Base-by-base conservation (phyloP, 805 yeast genomes). In the Pichia membranifaciens region DNA sequence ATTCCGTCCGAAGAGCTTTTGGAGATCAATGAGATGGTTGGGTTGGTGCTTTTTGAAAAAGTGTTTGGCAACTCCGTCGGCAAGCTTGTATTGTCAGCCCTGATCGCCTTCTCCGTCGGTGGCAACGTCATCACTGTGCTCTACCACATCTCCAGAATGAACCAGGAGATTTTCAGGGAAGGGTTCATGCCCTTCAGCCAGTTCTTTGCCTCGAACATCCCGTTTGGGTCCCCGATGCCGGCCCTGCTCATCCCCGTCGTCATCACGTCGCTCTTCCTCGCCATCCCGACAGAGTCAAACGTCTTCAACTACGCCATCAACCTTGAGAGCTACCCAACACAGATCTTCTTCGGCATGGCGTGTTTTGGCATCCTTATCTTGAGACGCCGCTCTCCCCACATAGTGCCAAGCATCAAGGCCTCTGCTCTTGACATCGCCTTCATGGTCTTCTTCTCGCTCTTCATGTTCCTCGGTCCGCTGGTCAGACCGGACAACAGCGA, bases 291-390 rank as follows among this genome's bases (percentile, higher is more conserved):
- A 1, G 66, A 70, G 9, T 79, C 75, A 1, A 77, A 75, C 55
- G 66, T 76, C 17, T 78, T 76, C 56, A 72, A 72, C 48, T 78
- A 74, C 50, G 69, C 78, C 43, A 72, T 78, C 29, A 70, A 75
- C 28, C 58, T 75, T 47, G 83, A 78, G 54, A 71, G 79, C 20
- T 77, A 74, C 47, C 79, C 79, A 13, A 62, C 62, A 13, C 78
- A 75, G 52, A 51, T 75, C 0, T 80, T 80, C 48, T 62, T 76
- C 16, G 71, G 74, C 0, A 60, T 81, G 16, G 72, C 76, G 1
- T 78, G 83, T 0, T 50, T 76, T 8, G 90, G 89, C 0, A 57
- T 83, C 0, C 73, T 81, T 39, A 66, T 82, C 10, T 60, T 80
- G 17, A 68, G 87, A 50, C 65, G 75, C 38, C 66, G 79, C 44